Evolutionary conservation across 768 basidiomycete genomes (phyloP).

Genomic region (Cystobasidiopsis lactophilus): DNA sequence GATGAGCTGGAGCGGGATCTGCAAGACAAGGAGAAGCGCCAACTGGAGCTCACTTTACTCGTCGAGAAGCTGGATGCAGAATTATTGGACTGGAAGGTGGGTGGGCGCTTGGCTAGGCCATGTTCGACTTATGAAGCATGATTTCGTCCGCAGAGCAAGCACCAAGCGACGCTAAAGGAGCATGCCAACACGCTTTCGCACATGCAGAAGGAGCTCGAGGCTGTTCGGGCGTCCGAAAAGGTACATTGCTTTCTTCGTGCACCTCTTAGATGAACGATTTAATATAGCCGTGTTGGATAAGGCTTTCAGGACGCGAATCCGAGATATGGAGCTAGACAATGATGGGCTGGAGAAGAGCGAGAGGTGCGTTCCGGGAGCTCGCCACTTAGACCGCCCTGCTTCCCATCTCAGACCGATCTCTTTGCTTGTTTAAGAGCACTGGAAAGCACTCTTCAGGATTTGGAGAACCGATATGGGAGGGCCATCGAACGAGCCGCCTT

Average conservation of each 20-base stretch:
- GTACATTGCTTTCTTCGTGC: no score
- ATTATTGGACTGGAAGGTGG: constrained; percentile 81
- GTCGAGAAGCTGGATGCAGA: constrained; percentile 50
- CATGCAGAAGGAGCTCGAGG: constrained; percentile 75
- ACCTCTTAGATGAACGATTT: no score
- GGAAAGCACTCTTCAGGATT: constrained; percentile 26
- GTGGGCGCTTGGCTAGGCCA: constrained; percentile 22
- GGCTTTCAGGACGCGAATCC: constrained; percentile 16
- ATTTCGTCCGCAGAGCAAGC: constrained; percentile 21
- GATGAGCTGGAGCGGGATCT: constrained; percentile 81
- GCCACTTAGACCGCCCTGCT: background rate
- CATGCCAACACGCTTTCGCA: constrained; percentile 79
- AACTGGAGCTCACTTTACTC: constrained; percentile 28
- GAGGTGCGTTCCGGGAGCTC: constrained; percentile 27
- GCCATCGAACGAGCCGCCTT: constrained; percentile 92
- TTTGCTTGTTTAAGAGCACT: constrained; percentile 23
- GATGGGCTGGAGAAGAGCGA: constrained; percentile 93
- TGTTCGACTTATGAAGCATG: no score
- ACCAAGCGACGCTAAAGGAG: constrained; percentile 23
- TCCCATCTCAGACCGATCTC: no score
- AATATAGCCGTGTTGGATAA: no score
- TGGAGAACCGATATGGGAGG: constrained; percentile 67
- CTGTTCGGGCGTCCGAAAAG: constrained; percentile 51
- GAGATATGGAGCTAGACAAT: constrained; percentile 68
- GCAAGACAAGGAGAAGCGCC: constrained; percentile 62